A percentile compares a stretch with the other conserved stretches of the same genome.
Evolutionary conservation across 2,329 filamentous ascomycete genomes (phyloP).

Genomic region (Fusarium abutilonis): DNA sequence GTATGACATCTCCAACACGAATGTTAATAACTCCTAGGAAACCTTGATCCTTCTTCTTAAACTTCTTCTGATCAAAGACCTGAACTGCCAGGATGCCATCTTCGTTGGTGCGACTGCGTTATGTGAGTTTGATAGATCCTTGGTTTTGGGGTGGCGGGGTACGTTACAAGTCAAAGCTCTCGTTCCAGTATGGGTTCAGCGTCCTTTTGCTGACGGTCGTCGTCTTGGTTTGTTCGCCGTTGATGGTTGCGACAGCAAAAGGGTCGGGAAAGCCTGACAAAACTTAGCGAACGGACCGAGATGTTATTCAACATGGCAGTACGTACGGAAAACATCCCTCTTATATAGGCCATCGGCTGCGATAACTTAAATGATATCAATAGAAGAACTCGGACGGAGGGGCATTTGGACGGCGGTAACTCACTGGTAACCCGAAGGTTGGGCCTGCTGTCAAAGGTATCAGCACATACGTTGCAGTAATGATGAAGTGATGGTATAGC

Average conservation of each 20-base stretch:
- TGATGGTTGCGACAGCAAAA: slow-evolving; percentile 95
- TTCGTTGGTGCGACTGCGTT: slow-evolving; percentile 82
- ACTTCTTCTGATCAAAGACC: slow-evolving; percentile 99
- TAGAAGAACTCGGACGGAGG: slow-evolving; percentile 37
- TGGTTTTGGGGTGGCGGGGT: slow-evolving; percentile 22
- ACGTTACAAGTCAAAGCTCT: slow-evolving; percentile 96
- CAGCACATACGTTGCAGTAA: slow-evolving; percentile 40
- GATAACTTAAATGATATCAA: slow-evolving; percentile 77
- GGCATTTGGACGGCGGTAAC: slow-evolving; percentile 48
- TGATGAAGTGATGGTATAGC: slow-evolving; percentile 3
- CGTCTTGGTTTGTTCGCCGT: slow-evolving; percentile 98
- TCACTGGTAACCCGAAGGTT: slow-evolving; percentile 95
- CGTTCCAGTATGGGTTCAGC: slow-evolving; percentile 99
- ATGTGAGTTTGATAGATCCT: slow-evolving; percentile 23
- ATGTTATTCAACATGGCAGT: background rate
- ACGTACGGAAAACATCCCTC: slow-evolving; percentile 97
- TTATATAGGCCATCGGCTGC: slow-evolving; percentile 98
- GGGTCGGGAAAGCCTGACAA: slow-evolving; percentile 90
- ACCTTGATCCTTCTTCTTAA: slow-evolving; percentile 99
- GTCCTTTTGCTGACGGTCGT: slow-evolving; percentile 97
- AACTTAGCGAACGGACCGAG: slow-evolving; percentile 44
- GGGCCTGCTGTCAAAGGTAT: slow-evolving; percentile 67
- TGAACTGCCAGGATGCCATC: slow-evolving; percentile 97
- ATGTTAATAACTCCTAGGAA: slow-evolving; percentile 98
- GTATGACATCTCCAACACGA: slow-evolving; percentile 89